phyloP scores from a whole-genome alignment of 371 early-diverging fungal genomes.

The Haplosporangium sp. region DNA sequence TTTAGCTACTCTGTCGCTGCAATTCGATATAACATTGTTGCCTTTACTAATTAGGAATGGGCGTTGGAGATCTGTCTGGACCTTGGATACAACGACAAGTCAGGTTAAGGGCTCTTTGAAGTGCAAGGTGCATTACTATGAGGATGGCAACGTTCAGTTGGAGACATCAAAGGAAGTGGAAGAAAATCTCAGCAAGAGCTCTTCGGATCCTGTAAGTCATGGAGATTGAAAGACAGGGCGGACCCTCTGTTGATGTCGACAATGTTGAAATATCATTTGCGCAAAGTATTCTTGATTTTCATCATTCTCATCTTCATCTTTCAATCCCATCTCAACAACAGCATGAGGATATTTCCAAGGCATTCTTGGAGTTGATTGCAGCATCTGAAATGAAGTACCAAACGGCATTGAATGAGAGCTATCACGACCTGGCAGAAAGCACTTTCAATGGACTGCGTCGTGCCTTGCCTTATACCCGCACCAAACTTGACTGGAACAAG shows the following conservation, averaged over 20 bases:
- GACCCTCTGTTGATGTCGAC: slow-evolving; percentile 33
- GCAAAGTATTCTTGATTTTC: neutral
- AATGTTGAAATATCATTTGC: neutral
- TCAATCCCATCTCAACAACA: neutral
- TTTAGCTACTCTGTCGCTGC: too few relatives aligned
- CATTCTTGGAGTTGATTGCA: slow-evolving; percentile 72
- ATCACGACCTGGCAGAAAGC: slow-evolving; percentile 80
- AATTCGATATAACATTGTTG: neutral
- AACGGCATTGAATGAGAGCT: slow-evolving; percentile 83
- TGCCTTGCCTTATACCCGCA: slow-evolving; percentile 91
- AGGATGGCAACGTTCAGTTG: slow-evolving; percentile 98
- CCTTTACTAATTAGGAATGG: slow-evolving; percentile 75
- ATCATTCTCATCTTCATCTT: neutral
- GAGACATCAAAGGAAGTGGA: slow-evolving; percentile 78
- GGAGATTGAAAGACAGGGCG: slow-evolving; percentile 10
- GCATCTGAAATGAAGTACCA: slow-evolving; percentile 88
- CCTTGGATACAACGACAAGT: slow-evolving; percentile 64
- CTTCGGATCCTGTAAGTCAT: slow-evolving; percentile 44
- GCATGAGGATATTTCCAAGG: slow-evolving; percentile 59
- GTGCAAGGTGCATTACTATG: slow-evolving; percentile 95
- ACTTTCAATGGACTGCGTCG: slow-evolving; percentile 93
- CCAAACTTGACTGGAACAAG: slow-evolving; percentile 94
- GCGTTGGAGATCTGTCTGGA: slow-evolving; percentile 90
- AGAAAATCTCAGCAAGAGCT: slow-evolving; percentile 46
- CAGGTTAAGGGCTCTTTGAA: slow-evolving; percentile 77